Percentiles rank a stretch among this genome's conserved stretches.
Evolutionary conservation across 2,329 filamentous ascomycete genomes (phyloP).

Genomic region (Epichloe sylvatica): DNA sequence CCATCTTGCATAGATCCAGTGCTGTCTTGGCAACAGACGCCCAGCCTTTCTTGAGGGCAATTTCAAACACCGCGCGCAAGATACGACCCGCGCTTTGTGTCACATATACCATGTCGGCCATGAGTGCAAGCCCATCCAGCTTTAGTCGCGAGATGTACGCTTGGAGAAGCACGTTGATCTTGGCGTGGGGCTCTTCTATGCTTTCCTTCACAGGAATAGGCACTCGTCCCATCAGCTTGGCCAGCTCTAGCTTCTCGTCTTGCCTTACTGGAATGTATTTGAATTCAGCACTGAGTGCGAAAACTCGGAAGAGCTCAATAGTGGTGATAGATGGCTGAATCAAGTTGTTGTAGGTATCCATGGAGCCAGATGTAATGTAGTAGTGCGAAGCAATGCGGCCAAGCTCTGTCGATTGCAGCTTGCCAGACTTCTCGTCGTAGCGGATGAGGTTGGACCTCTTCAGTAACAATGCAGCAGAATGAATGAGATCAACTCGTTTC

Average conservation of each 20-base stretch:
- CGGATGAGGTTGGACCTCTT: slow-evolving; percentile 83
- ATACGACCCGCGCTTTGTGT: slow-evolving; percentile 97
- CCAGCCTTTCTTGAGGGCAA: slow-evolving; percentile 95
- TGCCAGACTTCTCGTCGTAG: slow-evolving; percentile 88
- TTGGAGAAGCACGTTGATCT: slow-evolving; percentile 95
- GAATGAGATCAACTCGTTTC: slow-evolving; percentile 91
- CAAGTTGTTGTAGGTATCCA: slow-evolving; percentile 93
- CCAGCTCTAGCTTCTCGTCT: slow-evolving; percentile 92
- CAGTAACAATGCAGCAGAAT: slow-evolving; percentile 77
- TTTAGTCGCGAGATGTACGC: slow-evolving; percentile 93
- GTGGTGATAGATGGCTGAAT: slow-evolving; percentile 85
- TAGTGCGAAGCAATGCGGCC: slow-evolving; percentile 95
- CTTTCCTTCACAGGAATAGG: slow-evolving; percentile 96
- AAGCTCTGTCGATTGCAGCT: slow-evolving; percentile 80
- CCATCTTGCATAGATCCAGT: slow-evolving; percentile 94
- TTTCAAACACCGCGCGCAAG: slow-evolving; percentile 88
- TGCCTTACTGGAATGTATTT: slow-evolving; percentile 97
- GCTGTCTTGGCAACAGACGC: slow-evolving; percentile 83
- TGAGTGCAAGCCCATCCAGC: slow-evolving; percentile 82
- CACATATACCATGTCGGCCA: slow-evolving; percentile 98
- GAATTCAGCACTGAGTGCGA: slow-evolving; percentile 92
- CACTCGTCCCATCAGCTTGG: slow-evolving; percentile 76
- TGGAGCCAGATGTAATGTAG: slow-evolving; percentile 92
- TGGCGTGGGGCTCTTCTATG: slow-evolving; percentile 90
- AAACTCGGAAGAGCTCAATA: slow-evolving; percentile 93